phyloP scores from a whole-genome alignment of 225 moss, liverwort and hornwort genomes.

The Marchantia paleacea region DNA sequence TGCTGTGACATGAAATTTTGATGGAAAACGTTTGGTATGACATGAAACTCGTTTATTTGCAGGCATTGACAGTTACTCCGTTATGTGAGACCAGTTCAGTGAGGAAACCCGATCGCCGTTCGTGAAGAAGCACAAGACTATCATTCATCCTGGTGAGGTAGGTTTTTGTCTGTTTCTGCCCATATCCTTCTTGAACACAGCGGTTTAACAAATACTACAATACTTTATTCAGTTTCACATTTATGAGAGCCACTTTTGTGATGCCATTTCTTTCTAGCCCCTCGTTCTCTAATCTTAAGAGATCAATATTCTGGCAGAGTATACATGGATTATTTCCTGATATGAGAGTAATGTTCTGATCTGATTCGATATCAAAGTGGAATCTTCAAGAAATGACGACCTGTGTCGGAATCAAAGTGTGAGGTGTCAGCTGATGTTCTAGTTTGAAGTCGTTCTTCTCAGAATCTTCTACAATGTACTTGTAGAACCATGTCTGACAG shows the following conservation, averaged over 20 bases:
- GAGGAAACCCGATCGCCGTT: slow-evolving; percentile 75
- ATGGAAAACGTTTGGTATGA: neutral
- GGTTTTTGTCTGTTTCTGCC: slow-evolving; percentile 10
- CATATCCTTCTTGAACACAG: neutral
- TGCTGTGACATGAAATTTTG: neutral
- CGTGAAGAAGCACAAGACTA: slow-evolving; percentile 84
- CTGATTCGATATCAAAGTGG: too few species aligned
- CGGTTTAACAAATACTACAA: too few species aligned
- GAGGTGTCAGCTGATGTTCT: too few species aligned
- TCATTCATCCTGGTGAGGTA: slow-evolving; percentile 99
- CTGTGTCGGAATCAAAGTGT: too few species aligned
- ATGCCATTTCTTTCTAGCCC: too few species aligned
- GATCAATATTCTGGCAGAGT: too few species aligned
- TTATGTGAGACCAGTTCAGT: slow-evolving; percentile 55
- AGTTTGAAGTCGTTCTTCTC: neutral
- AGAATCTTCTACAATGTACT: neutral
- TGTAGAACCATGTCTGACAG: neutral
- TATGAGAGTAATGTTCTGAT: too few species aligned
- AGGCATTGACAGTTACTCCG: neutral
- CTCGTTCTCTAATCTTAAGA: too few species aligned
- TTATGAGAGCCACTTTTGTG: too few species aligned
- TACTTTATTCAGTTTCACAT: too few species aligned
- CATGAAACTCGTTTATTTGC: neutral
- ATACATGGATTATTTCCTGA: too few species aligned
- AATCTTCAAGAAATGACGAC: too few species aligned